These are phyloP conservation scores for Candida qinlingensis DNA, from an alignment of 805 yeast species.

Conservation along the genomic window DNA sequence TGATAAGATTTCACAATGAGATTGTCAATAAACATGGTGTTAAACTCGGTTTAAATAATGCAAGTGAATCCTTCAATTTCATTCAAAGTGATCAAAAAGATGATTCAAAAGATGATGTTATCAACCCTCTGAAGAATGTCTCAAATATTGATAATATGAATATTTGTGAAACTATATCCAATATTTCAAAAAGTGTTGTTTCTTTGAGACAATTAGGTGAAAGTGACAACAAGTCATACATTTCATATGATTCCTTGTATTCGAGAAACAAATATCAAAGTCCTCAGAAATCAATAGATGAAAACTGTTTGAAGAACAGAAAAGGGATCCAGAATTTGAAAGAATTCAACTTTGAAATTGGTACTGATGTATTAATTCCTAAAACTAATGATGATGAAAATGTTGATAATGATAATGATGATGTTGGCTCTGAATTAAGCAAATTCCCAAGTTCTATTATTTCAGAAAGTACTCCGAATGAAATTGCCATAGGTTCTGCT, in stretches of 20 bases:
- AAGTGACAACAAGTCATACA: slow-evolving; percentile 35
- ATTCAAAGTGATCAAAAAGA: slow-evolving; percentile 9
- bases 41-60: slow-evolving; percentile 4
- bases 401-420: not conserved
- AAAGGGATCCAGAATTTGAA: slow-evolving; percentile 45
- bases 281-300: slow-evolving; percentile 6
- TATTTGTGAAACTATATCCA: slow-evolving; percentile 23
- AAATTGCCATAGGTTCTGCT: not conserved
- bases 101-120: no score
- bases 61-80: slow-evolving; percentile 18
- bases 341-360: slow-evolving; percentile 32
- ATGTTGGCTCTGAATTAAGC: slow-evolving; percentile 12
- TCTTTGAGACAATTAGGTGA: slow-evolving; percentile 15
- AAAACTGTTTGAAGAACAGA: slow-evolving; percentile 39
- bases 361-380: not conserved
- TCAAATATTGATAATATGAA: slow-evolving; percentile 26
- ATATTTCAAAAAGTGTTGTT: slow-evolving; percentile 21
- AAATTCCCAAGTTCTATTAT: slow-evolving; percentile 13
- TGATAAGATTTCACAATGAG: slow-evolving; percentile 43
- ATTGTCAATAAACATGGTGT: slow-evolving; percentile 24
- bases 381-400: slow-evolving; percentile 1
- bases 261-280: slow-evolving; percentile 23
- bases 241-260: slow-evolving; percentile 56
- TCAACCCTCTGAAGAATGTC: not conserved
- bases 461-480: slow-evolving; percentile 17